Base-by-base conservation (phyloP, 2,329 filamentous ascomycete species). In the Seiridium cupressi region DNA sequence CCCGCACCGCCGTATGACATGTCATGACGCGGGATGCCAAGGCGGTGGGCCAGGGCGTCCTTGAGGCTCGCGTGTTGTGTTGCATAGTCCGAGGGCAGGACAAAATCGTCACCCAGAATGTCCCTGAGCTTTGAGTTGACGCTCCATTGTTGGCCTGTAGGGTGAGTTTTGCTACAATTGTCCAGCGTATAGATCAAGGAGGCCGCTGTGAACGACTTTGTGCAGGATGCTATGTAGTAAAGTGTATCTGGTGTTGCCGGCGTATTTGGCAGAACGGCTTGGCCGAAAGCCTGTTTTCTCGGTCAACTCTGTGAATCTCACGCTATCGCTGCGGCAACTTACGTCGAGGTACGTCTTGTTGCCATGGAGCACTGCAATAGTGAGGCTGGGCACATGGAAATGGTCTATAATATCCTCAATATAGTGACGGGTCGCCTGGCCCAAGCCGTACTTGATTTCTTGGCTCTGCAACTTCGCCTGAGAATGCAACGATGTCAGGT, bases 201-300 rank as follows among this genome's bases (percentile, higher is more conserved):
- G 32, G 51, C 51, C 9, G 51, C 51, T 10, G 51, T 54, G 4
- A 38, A 54, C 11, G 51, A 54, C 32, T 54, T 54, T 18, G 51
- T 54, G 51, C 26, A 54, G 13, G 51, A 54, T 38, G 51, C 51
- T 11, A 54, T 36, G 32, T 54, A 54, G 40, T 54, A 54, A 8
- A 54, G 13, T 3, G 51, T 54, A 18, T 54, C 51, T 36, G 34
- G 51, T 36, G 51, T 38, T 9, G 51, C 51, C 8, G 32, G 34
- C 8, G 51, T 54, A 36, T 36, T 13, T 40, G 51, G 51, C 35
- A 54, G 34, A 35, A 54, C 4, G 18, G 51, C 51, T 13, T 54
- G 35, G 18, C 51, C 51, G 40, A 54, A 54, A 26, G 34, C 31
- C 51, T 54, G 34, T n/a, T 36, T 36, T 10, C n/a, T 38, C 11